Evolutionary conservation across 495 filamentous ascomycete species (phyloP), one percentile per base, ranked within the genome.

Genomic region (Chaetomidium leptoderma): DNA sequence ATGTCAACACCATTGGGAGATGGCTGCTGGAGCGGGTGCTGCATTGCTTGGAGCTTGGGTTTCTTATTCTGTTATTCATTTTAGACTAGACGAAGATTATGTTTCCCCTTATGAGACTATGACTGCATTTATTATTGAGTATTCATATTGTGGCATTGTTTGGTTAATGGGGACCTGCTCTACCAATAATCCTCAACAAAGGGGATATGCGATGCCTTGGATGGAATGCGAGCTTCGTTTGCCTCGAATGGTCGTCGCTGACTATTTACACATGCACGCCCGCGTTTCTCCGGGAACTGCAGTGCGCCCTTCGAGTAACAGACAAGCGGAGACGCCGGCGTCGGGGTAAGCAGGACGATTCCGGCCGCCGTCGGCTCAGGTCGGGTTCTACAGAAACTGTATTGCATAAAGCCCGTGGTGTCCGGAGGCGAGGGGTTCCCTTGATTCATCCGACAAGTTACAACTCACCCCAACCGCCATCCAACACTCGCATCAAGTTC

Each of bases 1-100:
- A 17, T 53, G 21, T 19, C 11, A 26, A 3, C 37, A 44, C 10
- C 27, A 24, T 11, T 13, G 19, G 0, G n/a, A n/a, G n/a, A n/a
- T n/a, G 5, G 49, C 8, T 53, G n/a, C 27, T 33, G 39, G 36
- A 45, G 52, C 50, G 53, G 52, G 40, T 29, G 52, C 21, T 55
- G 53, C 53, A 55, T 55, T 55, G 13, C 19, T 32, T 13, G 40
- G n/a, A 19, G 27, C 13, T 37, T n/a, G n/a, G n/a, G n/a, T n/a
- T n/a, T n/a, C n/a, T 23, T 32, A 7, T 46, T 23, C 16, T 55
- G 10, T 27, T 26, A 37, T 46, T 27, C 8, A 46, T 26, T n/a
- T n/a, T n/a, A n/a, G 30, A 32, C 16, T 32, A 23, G 35, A 29
- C 13, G 50, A 19, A 16, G 21, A 17, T 35, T 45, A 1, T 36